Conservation (phyloP, 805 yeast species). For the Candida mattraensis region DNA sequence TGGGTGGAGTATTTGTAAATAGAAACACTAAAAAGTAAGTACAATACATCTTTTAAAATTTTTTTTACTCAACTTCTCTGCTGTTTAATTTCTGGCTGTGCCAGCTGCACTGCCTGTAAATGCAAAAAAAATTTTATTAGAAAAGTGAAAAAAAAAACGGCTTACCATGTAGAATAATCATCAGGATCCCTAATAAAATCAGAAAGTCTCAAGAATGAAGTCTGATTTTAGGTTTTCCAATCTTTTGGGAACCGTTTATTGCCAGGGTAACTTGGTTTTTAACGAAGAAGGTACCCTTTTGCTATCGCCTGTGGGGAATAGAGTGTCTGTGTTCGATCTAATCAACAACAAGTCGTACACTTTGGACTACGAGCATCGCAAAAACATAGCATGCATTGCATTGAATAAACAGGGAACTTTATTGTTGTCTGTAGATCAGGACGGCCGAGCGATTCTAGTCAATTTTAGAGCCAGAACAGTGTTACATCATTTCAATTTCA, state of each 20-base stretch:
- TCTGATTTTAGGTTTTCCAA: conserved; percentile 89
- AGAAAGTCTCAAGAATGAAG: conserved; percentile 62
- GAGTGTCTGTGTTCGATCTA: conserved; percentile 86
- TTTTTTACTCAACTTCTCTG: background rate
- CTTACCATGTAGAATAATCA: background rate
- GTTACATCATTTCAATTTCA: conserved; percentile 91
- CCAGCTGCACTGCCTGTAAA: conserved; percentile 5
- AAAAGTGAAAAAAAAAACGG: background rate
- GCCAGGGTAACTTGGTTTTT: conserved; percentile 86
- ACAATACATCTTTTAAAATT: no score
- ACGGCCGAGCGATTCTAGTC: conserved; percentile 90
- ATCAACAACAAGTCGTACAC: conserved; percentile 84
- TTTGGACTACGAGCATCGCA: conserved; percentile 88
- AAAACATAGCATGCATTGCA: conserved; percentile 75
- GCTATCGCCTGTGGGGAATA: conserved; percentile 90
- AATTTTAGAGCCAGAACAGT: conserved; percentile 83
- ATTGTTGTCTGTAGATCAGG: conserved; percentile 79
- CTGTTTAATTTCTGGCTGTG: background rate
- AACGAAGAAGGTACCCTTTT: conserved; percentile 83
- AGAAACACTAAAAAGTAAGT: conserved; percentile 1
- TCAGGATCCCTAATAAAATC: background rate
- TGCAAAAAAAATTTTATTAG: conserved; percentile 8
- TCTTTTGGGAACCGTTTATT: conserved; percentile 89
- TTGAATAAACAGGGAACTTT: conserved; percentile 80
- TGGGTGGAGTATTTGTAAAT: no score